phyloP scores from a whole-genome alignment of 2,329 filamentous ascomycete genomes.

The Tolypocladium album region DNA sequence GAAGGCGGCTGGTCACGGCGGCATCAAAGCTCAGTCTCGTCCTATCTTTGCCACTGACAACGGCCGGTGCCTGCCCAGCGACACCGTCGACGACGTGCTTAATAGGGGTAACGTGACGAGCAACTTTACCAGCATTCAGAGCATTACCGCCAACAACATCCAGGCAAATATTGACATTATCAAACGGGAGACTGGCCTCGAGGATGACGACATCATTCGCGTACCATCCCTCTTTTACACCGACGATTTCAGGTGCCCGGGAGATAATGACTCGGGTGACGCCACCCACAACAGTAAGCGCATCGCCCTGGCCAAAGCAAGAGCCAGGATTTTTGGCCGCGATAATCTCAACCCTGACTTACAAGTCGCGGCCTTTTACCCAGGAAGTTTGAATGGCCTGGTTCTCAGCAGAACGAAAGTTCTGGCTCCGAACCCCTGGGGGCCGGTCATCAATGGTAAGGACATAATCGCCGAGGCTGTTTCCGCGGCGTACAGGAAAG shows the following conservation, averaged over 20 bases:
- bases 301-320: too few species aligned
- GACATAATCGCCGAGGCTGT: conserved; percentile 15
- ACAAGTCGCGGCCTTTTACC: conserved; percentile 7
- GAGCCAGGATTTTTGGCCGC: background rate
- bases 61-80: background rate
- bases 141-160: conserved; percentile 6
- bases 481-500: conserved; percentile 9
- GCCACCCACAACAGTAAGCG: too few species aligned
- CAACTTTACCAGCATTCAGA: background rate
- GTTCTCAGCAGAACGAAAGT: conserved; percentile 6
- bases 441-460: conserved; percentile 11
- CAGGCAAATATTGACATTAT: conserved; percentile 10
- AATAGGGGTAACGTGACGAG: background rate
- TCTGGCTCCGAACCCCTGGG: conserved; percentile 15
- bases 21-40: background rate
- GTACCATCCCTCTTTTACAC: conserved; percentile 11
- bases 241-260: background rate
- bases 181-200: conserved; percentile 11
- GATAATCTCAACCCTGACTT: background rate
- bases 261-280: background rate
- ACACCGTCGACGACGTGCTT: conserved; percentile 3
- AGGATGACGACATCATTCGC: conserved; percentile 9
- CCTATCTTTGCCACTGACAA: background rate
- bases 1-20: conserved; percentile 12
- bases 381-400: conserved; percentile 12